These are phyloP conservation scores for Cyamopsis tetragonoloba DNA, from an alignment of 306 rosid genomes.

Conservation along the genomic window DNA sequence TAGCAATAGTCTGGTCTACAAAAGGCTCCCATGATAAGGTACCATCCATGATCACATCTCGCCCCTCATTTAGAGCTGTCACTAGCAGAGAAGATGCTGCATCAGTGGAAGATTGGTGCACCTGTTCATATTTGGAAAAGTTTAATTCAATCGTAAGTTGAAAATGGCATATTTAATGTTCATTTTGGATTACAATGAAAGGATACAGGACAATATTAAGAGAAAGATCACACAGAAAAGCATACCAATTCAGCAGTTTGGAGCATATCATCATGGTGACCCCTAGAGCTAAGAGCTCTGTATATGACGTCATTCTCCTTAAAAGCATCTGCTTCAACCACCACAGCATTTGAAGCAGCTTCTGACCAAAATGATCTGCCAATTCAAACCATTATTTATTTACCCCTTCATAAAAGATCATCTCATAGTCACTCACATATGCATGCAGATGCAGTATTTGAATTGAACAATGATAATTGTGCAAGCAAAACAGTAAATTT, in stretches of 20 bases:
- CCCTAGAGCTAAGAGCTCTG: slow-evolving; percentile 60
- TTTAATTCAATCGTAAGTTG: not conserved
- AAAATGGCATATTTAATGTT: not conserved
- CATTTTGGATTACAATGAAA: not conserved
- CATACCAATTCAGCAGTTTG: slow-evolving; percentile 76
- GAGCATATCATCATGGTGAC: slow-evolving; percentile 79
- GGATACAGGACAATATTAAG: not conserved
- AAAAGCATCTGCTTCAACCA: slow-evolving; percentile 95
- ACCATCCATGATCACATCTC: slow-evolving; percentile 91
- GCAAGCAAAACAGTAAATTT: not conserved
- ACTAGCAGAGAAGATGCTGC: slow-evolving; percentile 92
- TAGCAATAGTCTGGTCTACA: slow-evolving; percentile 68
- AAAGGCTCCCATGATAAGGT: slow-evolving; percentile 92
- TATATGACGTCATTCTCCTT: slow-evolving; percentile 80
- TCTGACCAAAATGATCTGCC: slow-evolving; percentile 73
- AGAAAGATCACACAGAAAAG: not conserved
- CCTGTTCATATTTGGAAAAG: slow-evolving; percentile 35
- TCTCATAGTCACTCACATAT: too few relatives aligned
- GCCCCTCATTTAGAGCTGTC: slow-evolving; percentile 78
- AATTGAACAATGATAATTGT: not conserved
- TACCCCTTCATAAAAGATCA: too few relatives aligned
- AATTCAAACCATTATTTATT: too few relatives aligned
- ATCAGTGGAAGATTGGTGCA: slow-evolving; percentile 75
- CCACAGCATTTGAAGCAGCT: slow-evolving; percentile 55
- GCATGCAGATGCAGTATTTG: too few relatives aligned